phyloP scores from a whole-genome alignment of 2,329 filamentous ascomycete genomes.

The Exophiala sp. region DNA sequence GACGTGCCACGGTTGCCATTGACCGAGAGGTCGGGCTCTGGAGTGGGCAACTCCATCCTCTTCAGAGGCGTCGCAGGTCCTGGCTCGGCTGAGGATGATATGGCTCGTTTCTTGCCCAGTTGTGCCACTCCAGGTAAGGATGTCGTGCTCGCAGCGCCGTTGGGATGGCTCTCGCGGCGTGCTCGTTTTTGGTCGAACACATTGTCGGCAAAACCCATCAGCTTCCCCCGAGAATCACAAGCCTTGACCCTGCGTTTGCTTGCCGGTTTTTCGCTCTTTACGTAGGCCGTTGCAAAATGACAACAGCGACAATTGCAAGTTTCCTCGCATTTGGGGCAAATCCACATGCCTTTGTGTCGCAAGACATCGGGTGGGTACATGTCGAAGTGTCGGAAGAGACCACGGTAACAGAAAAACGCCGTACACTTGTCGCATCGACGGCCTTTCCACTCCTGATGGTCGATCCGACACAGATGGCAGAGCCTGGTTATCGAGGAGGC shows the following conservation, averaged over 20 bases:
- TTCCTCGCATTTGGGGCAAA: constrained; percentile 34
- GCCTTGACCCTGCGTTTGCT: constrained; percentile 33
- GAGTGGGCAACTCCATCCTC: constrained; percentile 27
- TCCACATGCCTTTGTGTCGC: constrained; percentile 31
- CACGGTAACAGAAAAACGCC: constrained; percentile 36
- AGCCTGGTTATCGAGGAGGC: constrained; percentile 27
- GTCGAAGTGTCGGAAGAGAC: constrained; percentile 36
- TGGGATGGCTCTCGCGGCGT: constrained; percentile 17
- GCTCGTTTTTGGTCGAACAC: constrained; percentile 36
- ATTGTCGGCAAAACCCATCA: constrained; percentile 36
- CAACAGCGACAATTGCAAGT: constrained; percentile 36
- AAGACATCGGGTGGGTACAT: constrained; percentile 32
- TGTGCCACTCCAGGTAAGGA: constrained; percentile 14
- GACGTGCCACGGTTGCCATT: constrained; percentile 15
- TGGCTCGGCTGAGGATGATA: constrained; percentile 20
- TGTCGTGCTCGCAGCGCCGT: constrained; percentile 1
- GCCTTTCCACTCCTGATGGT: constrained; percentile 35
- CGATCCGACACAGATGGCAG: constrained; percentile 36
- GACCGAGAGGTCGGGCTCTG: constrained; percentile 26
- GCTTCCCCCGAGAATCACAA: constrained; percentile 32
- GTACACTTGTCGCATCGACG: constrained; percentile 32
- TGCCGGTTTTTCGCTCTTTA: constrained; percentile 34
- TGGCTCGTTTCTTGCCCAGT: constrained; percentile 25
- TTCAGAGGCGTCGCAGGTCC: constrained; percentile 22
- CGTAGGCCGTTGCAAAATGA: constrained; percentile 33